Evolutionary conservation across 306 rosid species (phyloP).

Genomic region (Pueraria montana): DNA sequence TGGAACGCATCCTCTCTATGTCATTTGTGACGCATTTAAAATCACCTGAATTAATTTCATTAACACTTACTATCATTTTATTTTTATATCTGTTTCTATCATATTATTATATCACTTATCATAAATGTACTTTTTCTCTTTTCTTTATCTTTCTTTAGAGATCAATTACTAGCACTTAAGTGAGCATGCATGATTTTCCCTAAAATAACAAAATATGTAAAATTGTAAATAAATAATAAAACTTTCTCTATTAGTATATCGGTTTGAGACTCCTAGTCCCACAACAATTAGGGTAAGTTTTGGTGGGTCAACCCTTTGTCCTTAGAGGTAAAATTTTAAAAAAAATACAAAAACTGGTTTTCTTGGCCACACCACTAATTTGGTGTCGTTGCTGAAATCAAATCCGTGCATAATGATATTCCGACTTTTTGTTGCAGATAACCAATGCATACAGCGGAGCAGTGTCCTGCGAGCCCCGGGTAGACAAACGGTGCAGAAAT

Average conservation of each 20-base stretch:
- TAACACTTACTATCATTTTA: too few relatives aligned
- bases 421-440: background rate
- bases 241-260: too few relatives aligned
- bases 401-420: background rate
- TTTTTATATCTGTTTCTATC: too few relatives aligned
- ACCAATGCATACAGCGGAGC: constrained; percentile 28
- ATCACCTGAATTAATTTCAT: too few relatives aligned
- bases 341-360: background rate
- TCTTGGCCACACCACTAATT: background rate
- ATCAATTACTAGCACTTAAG: too few relatives aligned
- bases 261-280: background rate
- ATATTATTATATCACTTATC: too few relatives aligned
- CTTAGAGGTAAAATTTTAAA: background rate
- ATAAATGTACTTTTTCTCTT: too few relatives aligned
- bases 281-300: background rate
- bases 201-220: too few relatives aligned
- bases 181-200: too few relatives aligned
- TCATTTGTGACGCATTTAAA: background rate
- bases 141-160: background rate
- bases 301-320: too few relatives aligned
- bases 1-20: background rate
- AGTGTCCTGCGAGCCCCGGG: background rate
- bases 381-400: background rate
- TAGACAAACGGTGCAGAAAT: constrained; percentile 12
- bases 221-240: background rate